Percentiles rank a stretch among this genome's conserved stretches.
Conservation (phyloP, 208 protist species). For the Tetramitus jugosus region DNA sequence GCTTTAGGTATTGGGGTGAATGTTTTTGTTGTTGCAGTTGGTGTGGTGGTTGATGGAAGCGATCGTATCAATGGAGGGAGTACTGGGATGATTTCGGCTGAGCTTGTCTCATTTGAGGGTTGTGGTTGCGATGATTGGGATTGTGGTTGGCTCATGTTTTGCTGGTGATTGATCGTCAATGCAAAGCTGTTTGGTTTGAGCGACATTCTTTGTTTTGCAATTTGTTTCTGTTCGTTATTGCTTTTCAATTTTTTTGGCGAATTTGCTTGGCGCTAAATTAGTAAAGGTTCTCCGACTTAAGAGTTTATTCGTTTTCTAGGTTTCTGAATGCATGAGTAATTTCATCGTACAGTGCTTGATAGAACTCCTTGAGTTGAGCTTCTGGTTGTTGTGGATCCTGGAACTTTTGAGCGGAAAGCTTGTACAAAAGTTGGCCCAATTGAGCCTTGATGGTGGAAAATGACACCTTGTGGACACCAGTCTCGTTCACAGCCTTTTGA, state of each 20-base stretch:
- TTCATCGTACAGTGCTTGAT: constrained; percentile 46
- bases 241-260: no score
- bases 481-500: constrained; percentile 72
- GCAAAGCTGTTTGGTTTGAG: no score
- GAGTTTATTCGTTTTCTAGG: constrained; percentile 43
- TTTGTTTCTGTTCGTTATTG: no score
- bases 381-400: constrained; percentile 53
- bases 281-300: no score
- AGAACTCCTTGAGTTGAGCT: constrained; percentile 33
- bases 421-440: not conserved
- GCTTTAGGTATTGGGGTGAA: not conserved
- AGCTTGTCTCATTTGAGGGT: no score
- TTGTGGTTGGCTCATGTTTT: no score
- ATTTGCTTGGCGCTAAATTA: no score
- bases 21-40: not conserved
- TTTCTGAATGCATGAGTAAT: constrained; percentile 50
- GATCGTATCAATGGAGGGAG: no score
- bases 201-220: no score
- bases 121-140: no score
- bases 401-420: constrained; percentile 21
- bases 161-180: no score
- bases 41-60: not conserved
- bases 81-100: no score
- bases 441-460: constrained; percentile 70
- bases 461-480: constrained; percentile 84